Conservation (phyloP, 257 asterid genomes). For the Forsythia suspensa region DNA sequence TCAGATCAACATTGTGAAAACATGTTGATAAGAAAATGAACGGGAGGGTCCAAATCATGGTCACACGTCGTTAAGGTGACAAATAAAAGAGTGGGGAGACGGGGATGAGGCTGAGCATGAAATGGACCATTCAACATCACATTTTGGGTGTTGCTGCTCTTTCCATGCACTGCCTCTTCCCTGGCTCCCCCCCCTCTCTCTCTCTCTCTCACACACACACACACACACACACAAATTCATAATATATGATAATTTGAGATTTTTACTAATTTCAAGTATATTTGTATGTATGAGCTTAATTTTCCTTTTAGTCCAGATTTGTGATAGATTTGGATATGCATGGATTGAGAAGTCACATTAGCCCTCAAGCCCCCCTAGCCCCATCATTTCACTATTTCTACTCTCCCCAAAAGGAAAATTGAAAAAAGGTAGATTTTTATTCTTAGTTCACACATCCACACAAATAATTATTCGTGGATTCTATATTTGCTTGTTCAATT, state of each 20-base stretch:
- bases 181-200: constrained; percentile 59
- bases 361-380: neutral
- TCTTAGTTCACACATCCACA: too few relatives aligned
- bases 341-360: neutral
- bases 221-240: neutral
- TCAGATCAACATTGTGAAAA: neutral
- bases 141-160: constrained; percentile 32
- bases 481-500: too few relatives aligned
- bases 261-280: neutral
- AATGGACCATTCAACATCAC: constrained; percentile 29
- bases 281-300: neutral
- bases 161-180: constrained; percentile 97
- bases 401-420: too few relatives aligned
- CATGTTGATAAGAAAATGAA: neutral
- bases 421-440: too few relatives aligned
- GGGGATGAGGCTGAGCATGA: constrained; percentile 83
- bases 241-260: neutral
- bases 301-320: neutral
- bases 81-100: constrained; percentile 40
- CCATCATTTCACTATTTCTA: too few relatives aligned
- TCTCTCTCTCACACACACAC: neutral
- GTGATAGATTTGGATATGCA: neutral
- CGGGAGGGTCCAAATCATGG: neutral
- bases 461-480: too few relatives aligned
- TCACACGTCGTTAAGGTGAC: neutral